Base-by-base conservation (phyloP, 805 yeast genomes). In the Candida koratica region DNA sequence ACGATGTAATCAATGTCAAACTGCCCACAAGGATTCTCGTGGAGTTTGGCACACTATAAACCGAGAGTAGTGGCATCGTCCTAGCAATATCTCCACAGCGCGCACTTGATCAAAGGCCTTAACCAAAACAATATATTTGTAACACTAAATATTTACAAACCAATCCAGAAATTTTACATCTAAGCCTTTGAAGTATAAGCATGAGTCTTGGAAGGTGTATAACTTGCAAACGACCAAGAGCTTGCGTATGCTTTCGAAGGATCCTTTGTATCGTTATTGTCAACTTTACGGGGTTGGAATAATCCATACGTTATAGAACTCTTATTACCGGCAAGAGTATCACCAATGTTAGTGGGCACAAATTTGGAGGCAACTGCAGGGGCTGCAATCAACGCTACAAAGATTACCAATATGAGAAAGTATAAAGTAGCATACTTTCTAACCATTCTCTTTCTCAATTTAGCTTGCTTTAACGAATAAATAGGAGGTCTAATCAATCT, bases 401-500 rank as follows among this genome's bases (percentile, higher is more conserved):
- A 88, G 42, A 87, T 55, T 32, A 77, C 57, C 52, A 94, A 66
- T 44, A 93, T 67, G 39, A 67, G 51, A 53, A 86, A 79, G 75
- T 81, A 93, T 59, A 94, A 70, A 8, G 84, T 64, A 45, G 94
- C 80, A 73, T 93, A 93, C 67, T 87, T 88, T 66, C 84, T 81
- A 24, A 93, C 95, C 95, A 93, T 90, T 71, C 98, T 82, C 83
- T 84, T 87, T 61, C 98, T 84, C 64, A 89, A 79, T 69, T 86
- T 82, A 39, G 94, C 90, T 71, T 93, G 97, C 69, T 93, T 93
- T 69, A 90, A 72, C 13, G 97, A 87, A 69, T 87, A 89, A 60
- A 93, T 88, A 53, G 98, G 97, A 44, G 97, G 97, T 67, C 97
- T 84, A 57, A 93, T 89, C 70, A 88, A 95, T 69, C 95, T 82